phyloP scores from a whole-genome alignment of 306 rosid genomes.

The apple (Malus domestica) region ASM211411v1 NC_041800.1:19782233-19782732 shows the following conservation, averaged over 20 bases:
- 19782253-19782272: background rate
- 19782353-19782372: background rate
- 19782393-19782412: background rate
- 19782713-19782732: background rate
- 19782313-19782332: background rate
- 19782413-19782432: background rate
- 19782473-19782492: background rate
- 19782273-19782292: background rate
- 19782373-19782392: background rate
- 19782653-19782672: background rate
- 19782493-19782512: background rate
- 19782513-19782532: background rate
- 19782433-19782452: background rate
- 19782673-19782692: background rate
- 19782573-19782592: background rate
- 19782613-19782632: background rate
- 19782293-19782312: background rate
- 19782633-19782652: background rate
- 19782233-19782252: conserved; percentile 5
- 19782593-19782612: background rate
- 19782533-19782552: background rate
- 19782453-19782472: background rate
- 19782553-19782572: background rate
- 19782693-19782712: background rate
- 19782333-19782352: background rate